Evolutionary conservation across 2,329 filamentous ascomycete species (phyloP).

Genomic region (Zalaria sp.): DNA sequence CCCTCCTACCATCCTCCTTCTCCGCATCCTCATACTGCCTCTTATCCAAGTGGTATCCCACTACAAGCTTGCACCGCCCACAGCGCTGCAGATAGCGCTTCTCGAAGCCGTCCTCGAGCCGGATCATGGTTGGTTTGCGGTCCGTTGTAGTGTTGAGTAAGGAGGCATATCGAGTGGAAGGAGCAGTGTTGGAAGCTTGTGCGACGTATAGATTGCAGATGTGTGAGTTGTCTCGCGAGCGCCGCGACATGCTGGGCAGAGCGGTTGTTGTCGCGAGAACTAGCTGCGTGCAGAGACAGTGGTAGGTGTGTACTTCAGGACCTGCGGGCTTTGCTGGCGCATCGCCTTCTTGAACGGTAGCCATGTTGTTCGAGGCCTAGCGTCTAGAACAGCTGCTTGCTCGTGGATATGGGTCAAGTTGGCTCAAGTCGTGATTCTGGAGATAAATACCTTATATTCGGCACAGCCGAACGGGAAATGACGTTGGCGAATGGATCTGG

Average conservation of each 20-base stretch:
- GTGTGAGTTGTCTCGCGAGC: constrained; percentile 37
- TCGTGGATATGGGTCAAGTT: too few relatives aligned
- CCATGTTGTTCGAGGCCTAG: too few relatives aligned
- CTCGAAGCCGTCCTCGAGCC: constrained; percentile 47
- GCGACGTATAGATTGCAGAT: constrained; percentile 38
- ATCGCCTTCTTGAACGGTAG: too few relatives aligned
- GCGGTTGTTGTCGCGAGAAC: constrained; percentile 45
- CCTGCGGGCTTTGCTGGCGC: not conserved
- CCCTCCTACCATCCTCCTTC: constrained; percentile 18
- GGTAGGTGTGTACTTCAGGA: constrained; percentile 35
- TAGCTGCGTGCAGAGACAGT: constrained; percentile 54
- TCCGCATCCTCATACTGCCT: constrained; percentile 28
- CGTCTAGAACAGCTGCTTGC: too few relatives aligned
- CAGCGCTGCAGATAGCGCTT: constrained; percentile 47
- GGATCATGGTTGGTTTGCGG: constrained; percentile 22
- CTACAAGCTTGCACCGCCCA: constrained; percentile 43
- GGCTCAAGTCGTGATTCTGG: too few relatives aligned
- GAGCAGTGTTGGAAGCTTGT: constrained; percentile 1
- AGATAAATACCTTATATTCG: too few relatives aligned
- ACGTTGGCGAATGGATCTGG: too few relatives aligned
- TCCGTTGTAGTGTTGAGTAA: constrained; percentile 36
- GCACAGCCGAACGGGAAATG: too few relatives aligned
- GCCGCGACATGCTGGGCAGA: constrained; percentile 38
- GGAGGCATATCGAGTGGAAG: constrained; percentile 29
- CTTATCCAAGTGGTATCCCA: constrained; percentile 49